Percentiles rank a stretch among this genome's conserved stretches.
Conservation (phyloP, 495 filamentous ascomycete species). For the Clohesyomyces aquaticus region DNA sequence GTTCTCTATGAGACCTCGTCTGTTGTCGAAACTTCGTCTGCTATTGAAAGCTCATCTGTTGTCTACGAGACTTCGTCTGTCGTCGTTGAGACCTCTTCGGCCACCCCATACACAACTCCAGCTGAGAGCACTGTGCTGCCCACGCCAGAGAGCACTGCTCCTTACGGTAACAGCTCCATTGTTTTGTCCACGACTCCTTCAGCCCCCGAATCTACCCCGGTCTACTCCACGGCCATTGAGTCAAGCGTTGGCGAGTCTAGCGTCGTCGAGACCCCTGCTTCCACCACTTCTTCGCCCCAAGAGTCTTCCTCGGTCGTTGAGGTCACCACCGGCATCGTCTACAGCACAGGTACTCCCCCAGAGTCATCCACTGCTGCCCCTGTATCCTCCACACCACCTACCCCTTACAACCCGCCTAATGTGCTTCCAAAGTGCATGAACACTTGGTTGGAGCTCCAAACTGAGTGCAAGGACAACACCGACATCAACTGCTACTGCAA, state of each 20-base stretch:
- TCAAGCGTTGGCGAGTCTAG: constrained; percentile 42
- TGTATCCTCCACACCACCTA: neutral
- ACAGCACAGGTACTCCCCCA: constrained; percentile 37
- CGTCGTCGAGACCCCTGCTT: neutral
- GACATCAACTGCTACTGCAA: constrained; percentile 88
- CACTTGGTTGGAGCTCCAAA: constrained; percentile 75
- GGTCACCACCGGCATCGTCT: constrained; percentile 34
- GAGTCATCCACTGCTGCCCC: constrained; percentile 7
- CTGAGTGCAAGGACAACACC: constrained; percentile 81
- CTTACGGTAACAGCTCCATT: constrained; percentile 17
- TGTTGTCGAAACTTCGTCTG: too few species aligned
- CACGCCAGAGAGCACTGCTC: constrained; percentile 2
- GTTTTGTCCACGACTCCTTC: neutral
- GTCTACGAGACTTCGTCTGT: too few species aligned
- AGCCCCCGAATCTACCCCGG: constrained; percentile 9
- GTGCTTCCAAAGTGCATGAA: constrained; percentile 89
- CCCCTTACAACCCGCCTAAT: constrained; percentile 53
- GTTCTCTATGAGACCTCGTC: neutral
- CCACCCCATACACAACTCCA: too few species aligned
- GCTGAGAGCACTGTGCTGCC: constrained; percentile 8
- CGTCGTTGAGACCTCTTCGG: too few species aligned
- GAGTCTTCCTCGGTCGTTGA: neutral
- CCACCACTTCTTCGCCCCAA: neutral
- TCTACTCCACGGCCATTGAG: constrained; percentile 18
- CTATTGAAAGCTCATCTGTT: neutral